Conservation (phyloP, 345 rosid genomes). For the Heritiera fomes region DNA sequence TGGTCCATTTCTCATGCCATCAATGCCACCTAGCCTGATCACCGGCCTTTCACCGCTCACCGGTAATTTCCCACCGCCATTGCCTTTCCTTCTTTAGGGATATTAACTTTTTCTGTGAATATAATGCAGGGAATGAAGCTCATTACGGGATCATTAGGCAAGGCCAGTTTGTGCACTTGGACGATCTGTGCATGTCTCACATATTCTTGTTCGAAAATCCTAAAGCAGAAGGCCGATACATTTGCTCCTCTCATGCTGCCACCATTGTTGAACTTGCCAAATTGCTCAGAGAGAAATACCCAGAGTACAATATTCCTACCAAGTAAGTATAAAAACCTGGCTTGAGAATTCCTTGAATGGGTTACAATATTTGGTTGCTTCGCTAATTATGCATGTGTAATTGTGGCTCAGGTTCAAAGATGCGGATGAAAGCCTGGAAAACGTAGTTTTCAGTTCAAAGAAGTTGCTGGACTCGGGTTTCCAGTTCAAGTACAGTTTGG, state of each 20-base stretch:
- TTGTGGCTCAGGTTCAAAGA: slow-evolving; percentile 51
- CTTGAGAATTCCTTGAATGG: not conserved
- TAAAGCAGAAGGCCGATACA: slow-evolving; percentile 73
- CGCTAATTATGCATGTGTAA: not conserved
- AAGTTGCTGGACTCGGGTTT: slow-evolving; percentile 74
- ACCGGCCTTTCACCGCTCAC: slow-evolving; percentile 82
- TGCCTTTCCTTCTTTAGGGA: not conserved
- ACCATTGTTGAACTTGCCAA: slow-evolving; percentile 53
- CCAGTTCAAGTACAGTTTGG: slow-evolving; percentile 66
- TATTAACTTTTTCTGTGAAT: not conserved
- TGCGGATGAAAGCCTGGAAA: slow-evolving; percentile 51
- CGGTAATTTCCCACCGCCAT: slow-evolving; percentile 30
- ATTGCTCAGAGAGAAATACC: slow-evolving; percentile 56
- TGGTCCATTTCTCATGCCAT: slow-evolving; percentile 77
- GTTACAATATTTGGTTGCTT: not conserved
- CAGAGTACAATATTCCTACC: slow-evolving; percentile 59
- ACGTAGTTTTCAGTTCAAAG: slow-evolving; percentile 50
- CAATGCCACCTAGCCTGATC: slow-evolving; percentile 89
- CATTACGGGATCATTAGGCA: slow-evolving; percentile 79
- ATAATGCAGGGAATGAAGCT: slow-evolving; percentile 60
- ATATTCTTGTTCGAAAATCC: slow-evolving; percentile 70
- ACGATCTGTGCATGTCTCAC: slow-evolving; percentile 80
- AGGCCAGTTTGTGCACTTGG: slow-evolving; percentile 83
- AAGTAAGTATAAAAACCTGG: slow-evolving; percentile 34
- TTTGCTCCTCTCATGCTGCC: slow-evolving; percentile 69